These are phyloP conservation scores for Colletotrichum scovillei DNA, from an alignment of 2,329 filamentous ascomycete genomes.

Conservation along the genomic window DNA sequence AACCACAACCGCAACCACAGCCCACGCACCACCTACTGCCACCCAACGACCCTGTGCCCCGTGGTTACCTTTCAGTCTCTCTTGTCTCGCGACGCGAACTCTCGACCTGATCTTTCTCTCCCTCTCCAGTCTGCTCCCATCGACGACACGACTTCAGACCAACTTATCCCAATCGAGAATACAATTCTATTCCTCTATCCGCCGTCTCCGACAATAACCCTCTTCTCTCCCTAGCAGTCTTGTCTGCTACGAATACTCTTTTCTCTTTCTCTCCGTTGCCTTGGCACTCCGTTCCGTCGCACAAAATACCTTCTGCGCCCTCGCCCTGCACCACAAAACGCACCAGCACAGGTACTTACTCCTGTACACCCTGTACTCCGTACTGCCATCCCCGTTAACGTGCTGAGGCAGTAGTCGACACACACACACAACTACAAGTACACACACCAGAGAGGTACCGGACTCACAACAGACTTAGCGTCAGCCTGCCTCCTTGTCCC, in stretches of 20 bases:
- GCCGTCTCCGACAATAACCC: neutral
- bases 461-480: neutral
- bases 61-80: no score
- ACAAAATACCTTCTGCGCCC: slow-evolving; percentile 20
- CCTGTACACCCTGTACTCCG: neutral
- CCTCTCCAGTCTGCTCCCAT: neutral
- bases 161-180: neutral
- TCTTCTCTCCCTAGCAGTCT: slow-evolving; percentile 21
- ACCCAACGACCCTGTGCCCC: neutral
- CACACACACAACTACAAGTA: neutral
- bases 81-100: slow-evolving; percentile 3
- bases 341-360: slow-evolving; percentile 1
- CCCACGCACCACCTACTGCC: neutral
- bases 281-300: slow-evolving; percentile 21
- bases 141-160: neutral
- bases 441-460: neutral
- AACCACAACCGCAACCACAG: neutral
- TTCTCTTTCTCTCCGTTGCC: slow-evolving; percentile 2
- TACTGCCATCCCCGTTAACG: neutral
- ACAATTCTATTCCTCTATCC: neutral
- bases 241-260: slow-evolving; percentile 1
- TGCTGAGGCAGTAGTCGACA: neutral
- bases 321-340: slow-evolving; percentile 7
- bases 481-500: slow-evolving; percentile 1
- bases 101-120: neutral